phyloP scores from a whole-genome alignment of 306 rosid genomes.

The Pterocarpus macrocarpus region DNA sequence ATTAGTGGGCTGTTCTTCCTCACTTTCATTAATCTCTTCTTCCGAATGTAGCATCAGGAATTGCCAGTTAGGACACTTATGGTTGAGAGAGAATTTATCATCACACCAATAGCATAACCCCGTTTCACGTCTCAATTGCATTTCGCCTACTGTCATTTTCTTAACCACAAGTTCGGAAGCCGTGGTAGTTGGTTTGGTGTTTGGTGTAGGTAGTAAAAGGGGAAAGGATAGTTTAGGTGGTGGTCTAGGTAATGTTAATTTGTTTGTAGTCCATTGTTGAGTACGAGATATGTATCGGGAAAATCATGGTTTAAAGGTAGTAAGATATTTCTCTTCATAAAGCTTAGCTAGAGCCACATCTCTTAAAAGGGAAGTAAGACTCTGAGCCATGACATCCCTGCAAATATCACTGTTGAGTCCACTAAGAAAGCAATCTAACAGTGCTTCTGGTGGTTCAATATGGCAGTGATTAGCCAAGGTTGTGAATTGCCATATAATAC shows the following conservation, averaged over 20 bases:
- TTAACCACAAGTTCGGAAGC: too few species aligned
- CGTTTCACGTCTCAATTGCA: too few species aligned
- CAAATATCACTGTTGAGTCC: not conserved
- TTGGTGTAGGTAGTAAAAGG: not conserved
- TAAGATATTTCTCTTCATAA: not conserved
- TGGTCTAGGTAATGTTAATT: too few species aligned
- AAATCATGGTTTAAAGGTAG: not conserved
- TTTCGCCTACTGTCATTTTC: too few species aligned
- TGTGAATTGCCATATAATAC: too few species aligned
- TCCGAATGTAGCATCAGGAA: too few species aligned
- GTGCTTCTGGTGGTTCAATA: not conserved
- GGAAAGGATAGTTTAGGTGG: not conserved
- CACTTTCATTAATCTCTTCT: too few species aligned
- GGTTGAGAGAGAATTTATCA: too few species aligned
- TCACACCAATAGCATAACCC: too few species aligned
- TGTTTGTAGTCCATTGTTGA: not conserved
- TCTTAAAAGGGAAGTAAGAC: not conserved
- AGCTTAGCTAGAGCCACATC: not conserved
- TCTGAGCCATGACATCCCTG: not conserved
- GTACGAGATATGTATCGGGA: not conserved
- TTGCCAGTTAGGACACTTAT: too few species aligned
- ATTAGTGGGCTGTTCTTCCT: too few species aligned
- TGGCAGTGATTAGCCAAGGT: not conserved
- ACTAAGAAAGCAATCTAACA: not conserved
- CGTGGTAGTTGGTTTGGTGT: too few species aligned